Conservation (phyloP, 1,139 yeast genomes). For the Diutina neorugosa region DNA sequence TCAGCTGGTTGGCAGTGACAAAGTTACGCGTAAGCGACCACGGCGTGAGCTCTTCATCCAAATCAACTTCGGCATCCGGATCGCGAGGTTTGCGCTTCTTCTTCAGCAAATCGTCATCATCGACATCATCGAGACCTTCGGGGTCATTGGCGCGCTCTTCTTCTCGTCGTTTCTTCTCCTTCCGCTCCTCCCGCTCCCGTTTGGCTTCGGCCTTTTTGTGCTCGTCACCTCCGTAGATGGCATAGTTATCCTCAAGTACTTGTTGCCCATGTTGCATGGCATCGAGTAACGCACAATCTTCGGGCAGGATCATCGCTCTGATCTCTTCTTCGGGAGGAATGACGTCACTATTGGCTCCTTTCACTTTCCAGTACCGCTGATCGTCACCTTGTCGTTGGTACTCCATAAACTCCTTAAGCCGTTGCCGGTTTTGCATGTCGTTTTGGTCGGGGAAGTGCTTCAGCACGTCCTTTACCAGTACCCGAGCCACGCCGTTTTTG, state of each 20-base stretch:
- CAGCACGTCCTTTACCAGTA: conserved; percentile 80
- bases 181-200: conserved; percentile 11
- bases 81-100: conserved; percentile 15
- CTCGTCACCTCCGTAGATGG: conserved; percentile 29
- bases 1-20: conserved; percentile 88
- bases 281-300: conserved; percentile 77
- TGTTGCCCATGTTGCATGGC: conserved; percentile 93
- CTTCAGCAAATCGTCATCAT: conserved; percentile 13
- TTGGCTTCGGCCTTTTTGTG: conserved; percentile 21
- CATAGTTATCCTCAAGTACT: conserved; percentile 57
- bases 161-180: conserved; percentile 14
- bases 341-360: conserved; percentile 35
- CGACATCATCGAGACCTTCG: conserved; percentile 18
- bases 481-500: conserved; percentile 59
- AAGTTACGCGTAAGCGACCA: conserved; percentile 92
- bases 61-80: conserved; percentile 25
- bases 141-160: conserved; percentile 18
- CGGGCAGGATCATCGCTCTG: conserved; percentile 83
- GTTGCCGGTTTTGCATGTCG: conserved; percentile 93
- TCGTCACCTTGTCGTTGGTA: conserved; percentile 92
- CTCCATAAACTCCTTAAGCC: conserved; percentile 96
- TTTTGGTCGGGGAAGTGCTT: conserved; percentile 94
- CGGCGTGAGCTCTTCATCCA: conserved; percentile 83
- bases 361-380: conserved; percentile 92
- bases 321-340: conserved; percentile 68